A percentile compares a stretch with the other conserved stretches of the same genome.
These are phyloP conservation scores for Hypericum perforatum DNA, from an alignment of 345 rosid species.

Conservation along the genomic window DNA sequence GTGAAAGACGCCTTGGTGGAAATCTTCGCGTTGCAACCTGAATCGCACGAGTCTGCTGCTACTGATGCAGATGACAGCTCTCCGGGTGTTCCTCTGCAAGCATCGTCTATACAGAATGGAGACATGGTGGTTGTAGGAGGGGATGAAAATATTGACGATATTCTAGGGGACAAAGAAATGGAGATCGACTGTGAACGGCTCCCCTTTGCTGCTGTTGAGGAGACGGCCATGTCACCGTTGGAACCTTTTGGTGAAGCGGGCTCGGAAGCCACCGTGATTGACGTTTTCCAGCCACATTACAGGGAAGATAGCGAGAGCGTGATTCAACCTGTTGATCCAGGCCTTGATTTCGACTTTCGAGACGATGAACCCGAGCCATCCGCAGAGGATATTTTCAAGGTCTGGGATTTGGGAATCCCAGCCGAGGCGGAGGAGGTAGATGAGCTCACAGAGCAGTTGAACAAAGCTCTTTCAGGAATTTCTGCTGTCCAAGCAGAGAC, in stretches of 20 bases:
- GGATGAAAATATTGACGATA: not conserved
- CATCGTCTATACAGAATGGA: constrained; percentile 8
- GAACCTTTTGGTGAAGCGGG: constrained; percentile 18
- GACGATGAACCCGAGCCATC: constrained; percentile 17
- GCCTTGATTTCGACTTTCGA: constrained; percentile 7
- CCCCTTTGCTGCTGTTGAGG: not conserved
- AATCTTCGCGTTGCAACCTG: constrained; percentile 33
- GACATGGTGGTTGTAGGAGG: constrained; percentile 3
- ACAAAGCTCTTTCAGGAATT: constrained; percentile 34
- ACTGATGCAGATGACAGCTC: constrained; percentile 9
- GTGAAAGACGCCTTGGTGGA: constrained; percentile 48
- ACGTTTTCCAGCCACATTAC: constrained; percentile 30
- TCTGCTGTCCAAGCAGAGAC: constrained; percentile 15
- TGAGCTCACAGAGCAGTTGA: constrained; percentile 39
- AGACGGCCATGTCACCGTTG: not conserved
- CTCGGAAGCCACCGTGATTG: constrained; percentile 17
- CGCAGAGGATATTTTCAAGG: constrained; percentile 42
- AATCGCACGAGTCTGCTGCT: constrained; percentile 17
- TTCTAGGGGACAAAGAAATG: too few species aligned
- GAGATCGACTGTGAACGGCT: not conserved
- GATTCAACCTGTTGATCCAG: constrained; percentile 13
- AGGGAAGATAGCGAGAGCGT: constrained; percentile 13
- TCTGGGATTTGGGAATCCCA: constrained; percentile 57
- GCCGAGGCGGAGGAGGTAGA: constrained; percentile 25
- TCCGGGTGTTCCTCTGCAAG: not conserved